phyloP scores from a whole-genome alignment of 1,139 yeast genomes.

The Insectozyma bohioensis region DNA sequence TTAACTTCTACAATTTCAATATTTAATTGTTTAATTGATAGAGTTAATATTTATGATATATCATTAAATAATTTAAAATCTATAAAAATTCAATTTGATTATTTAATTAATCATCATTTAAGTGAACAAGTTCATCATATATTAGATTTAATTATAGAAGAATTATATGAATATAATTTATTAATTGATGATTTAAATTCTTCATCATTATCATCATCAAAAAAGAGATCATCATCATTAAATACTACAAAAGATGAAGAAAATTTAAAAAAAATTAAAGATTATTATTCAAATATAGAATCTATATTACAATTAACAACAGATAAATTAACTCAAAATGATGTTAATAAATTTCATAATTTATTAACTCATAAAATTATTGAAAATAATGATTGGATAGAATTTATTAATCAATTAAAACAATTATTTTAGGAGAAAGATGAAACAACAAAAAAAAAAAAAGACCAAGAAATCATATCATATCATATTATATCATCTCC shows the following conservation, averaged over 20 bases:
- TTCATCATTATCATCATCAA: conserved; percentile 2
- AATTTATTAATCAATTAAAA: conserved; percentile 9
- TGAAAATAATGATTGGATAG: conserved; percentile 11
- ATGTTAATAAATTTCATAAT: conserved; percentile 12
- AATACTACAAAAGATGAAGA: background rate
- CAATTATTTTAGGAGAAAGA: conserved; percentile 2
- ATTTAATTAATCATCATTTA: conserved; percentile 11
- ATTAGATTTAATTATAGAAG: conserved; percentile 13
- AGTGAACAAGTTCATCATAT: conserved; percentile 12
- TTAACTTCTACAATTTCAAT: conserved; percentile 11
- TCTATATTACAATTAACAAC: conserved; percentile 11
- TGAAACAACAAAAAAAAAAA: too few species aligned
- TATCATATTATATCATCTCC: too few species aligned
- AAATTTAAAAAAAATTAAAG: conserved; percentile 6
- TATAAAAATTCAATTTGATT: conserved; percentile 10
- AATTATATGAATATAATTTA: conserved; percentile 15
- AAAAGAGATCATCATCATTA: background rate
- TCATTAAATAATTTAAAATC: conserved; percentile 9
- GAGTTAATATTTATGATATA: conserved; percentile 8
- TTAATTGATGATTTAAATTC: conserved; percentile 12
- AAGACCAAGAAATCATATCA: too few species aligned
- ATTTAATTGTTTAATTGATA: conserved; percentile 10
- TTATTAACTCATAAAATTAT: conserved; percentile 11
- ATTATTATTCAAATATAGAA: conserved; percentile 12
- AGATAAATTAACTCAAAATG: conserved; percentile 10